Percentiles rank a stretch among this genome's conserved stretches.
Evolutionary conservation across 305 asterid genomes (phyloP).

Genomic region (Fraxinus baroniana): DNA sequence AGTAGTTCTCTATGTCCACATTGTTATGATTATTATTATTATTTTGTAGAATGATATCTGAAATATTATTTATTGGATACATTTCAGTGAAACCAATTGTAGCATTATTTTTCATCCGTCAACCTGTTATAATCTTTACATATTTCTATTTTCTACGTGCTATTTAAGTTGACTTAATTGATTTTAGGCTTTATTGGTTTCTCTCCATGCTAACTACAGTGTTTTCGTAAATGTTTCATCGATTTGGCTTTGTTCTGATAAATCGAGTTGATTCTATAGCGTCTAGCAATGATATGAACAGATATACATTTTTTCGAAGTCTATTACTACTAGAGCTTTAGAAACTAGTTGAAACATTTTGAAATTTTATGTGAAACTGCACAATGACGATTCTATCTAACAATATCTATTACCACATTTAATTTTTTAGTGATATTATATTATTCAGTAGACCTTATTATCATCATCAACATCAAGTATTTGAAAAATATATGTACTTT

Average conservation of each 20-base stretch:
- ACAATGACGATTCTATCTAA: background rate
- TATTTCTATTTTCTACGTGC: background rate
- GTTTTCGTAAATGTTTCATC: background rate
- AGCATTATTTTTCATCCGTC: background rate
- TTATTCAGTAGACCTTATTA: background rate
- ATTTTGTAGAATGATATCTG: background rate
- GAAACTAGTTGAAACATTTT: background rate
- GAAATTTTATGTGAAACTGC: background rate
- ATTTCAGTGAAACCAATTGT: background rate
- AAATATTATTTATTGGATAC: background rate
- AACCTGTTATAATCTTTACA: background rate
- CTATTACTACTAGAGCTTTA: background rate
- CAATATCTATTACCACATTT: background rate
- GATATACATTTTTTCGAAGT: background rate
- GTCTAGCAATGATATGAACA: background rate
- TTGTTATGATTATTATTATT: background rate
- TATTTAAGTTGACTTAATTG: background rate
- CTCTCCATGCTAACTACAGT: background rate
- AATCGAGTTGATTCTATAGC: background rate
- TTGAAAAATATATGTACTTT: background rate
- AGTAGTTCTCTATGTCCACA: background rate
- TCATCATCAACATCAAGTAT: background rate
- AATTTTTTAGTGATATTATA: background rate
- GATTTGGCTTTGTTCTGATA: background rate
- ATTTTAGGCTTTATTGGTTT: background rate